phyloP scores from a whole-genome alignment of 805 yeast genomes.

The Wickerhamomyces kurtzmanii region DNA sequence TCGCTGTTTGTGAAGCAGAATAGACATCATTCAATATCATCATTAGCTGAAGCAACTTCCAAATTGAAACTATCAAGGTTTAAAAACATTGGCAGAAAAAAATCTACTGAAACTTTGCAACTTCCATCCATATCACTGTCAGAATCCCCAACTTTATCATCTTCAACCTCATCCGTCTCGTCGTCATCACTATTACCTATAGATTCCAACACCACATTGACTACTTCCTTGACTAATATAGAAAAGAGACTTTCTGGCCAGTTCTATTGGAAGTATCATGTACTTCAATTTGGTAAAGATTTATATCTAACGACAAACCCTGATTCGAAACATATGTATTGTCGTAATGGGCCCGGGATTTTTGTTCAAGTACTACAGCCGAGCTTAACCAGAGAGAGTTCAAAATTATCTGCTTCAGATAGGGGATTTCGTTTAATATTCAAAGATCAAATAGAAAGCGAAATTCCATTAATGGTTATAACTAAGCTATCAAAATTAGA shows the following conservation, averaged over 20 bases:
- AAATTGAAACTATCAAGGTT: no score
- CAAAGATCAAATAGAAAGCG: constrained; percentile 8
- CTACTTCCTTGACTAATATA: constrained; percentile 1
- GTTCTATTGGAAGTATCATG: constrained; percentile 49
- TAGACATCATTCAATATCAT: no score
- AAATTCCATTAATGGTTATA: constrained; percentile 8
- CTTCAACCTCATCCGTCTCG: no score
- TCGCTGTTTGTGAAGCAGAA: no score
- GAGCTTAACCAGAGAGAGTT: neutral
- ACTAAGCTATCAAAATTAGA: constrained; percentile 3
- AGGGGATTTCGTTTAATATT: constrained; percentile 23
- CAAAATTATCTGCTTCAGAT: constrained; percentile 8
- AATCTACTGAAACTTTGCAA: no score
- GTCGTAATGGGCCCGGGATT: constrained; percentile 56
- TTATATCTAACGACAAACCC: constrained; percentile 63
- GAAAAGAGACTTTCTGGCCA: no score
- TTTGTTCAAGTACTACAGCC: constrained; percentile 31
- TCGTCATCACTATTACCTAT: neutral
- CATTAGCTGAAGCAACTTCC: no score
- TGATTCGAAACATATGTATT: constrained; percentile 43
- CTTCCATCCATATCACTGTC: no score
- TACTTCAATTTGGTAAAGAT: constrained; percentile 41
- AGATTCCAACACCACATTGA: neutral
- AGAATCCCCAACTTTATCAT: no score
- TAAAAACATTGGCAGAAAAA: no score